phyloP scores from a whole-genome alignment of 2,329 filamentous ascomycete species.

The Aspergillus transmontanensis region DNA sequence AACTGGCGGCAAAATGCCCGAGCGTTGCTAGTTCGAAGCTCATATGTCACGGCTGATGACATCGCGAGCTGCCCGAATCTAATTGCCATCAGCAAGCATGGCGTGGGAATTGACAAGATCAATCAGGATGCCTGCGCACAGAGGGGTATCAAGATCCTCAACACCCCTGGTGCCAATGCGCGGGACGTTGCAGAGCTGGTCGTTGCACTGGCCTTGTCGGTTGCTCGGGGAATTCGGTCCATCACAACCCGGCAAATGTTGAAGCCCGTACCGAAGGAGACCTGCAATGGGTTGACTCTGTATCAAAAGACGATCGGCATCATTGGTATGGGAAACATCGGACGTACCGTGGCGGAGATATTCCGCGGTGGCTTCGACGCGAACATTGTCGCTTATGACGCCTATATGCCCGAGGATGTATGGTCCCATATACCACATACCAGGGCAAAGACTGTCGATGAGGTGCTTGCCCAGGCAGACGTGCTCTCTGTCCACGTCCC shows the following conservation, averaged over 20 bases:
- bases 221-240: conserved; percentile 35
- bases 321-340: background rate
- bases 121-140: conserved; percentile 37
- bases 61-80: background rate
- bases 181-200: conserved; percentile 45
- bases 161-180: conserved; percentile 52
- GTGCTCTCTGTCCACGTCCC: background rate
- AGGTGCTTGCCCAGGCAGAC: background rate
- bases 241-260: conserved; percentile 35
- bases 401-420: background rate
- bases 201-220: conserved; percentile 39
- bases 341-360: background rate
- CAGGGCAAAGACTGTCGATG: background rate
- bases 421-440: background rate
- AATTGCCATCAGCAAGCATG: background rate
- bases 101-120: background rate
- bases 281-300: conserved; percentile 44
- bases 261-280: conserved; percentile 40
- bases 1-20: conserved; percentile 48
- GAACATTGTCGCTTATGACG: background rate
- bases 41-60: conserved; percentile 15
- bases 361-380: background rate
- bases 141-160: conserved; percentile 48
- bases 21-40: conserved; percentile 44
- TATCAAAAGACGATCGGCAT: conserved; percentile 37